Conservation (phyloP, 176 grass and related monocot species). For the Hordeum marinum region DNA sequence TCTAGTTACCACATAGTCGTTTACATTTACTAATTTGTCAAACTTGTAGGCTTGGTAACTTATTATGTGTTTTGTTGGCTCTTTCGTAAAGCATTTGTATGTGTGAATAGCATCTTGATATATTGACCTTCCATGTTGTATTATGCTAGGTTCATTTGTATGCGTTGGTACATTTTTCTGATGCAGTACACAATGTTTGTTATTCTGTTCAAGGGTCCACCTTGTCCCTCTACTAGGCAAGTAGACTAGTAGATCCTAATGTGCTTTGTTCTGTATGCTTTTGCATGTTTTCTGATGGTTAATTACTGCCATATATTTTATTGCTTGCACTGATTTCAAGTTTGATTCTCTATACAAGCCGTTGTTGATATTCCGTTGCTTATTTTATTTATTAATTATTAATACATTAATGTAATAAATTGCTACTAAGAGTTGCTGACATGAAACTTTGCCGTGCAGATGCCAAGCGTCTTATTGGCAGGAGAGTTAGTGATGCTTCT, state of each 20-base stretch:
- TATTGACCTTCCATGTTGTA: neutral
- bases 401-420: neutral
- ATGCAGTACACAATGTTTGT: too few species aligned
- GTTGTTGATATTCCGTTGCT: neutral
- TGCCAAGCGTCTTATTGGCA: constrained; percentile 7
- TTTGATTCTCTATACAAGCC: neutral
- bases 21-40: neutral
- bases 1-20: constrained; percentile 1
- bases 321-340: neutral
- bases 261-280: neutral
- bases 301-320: neutral
- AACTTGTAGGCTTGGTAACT: neutral
- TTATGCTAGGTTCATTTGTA: neutral
- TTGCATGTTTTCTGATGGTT: neutral
- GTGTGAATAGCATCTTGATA: neutral
- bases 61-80: neutral
- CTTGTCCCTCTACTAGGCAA: neutral
- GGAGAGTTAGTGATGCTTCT: neutral
- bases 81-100: neutral
- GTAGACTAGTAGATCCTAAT: neutral
- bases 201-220: too few species aligned
- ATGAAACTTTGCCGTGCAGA: neutral
- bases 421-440: neutral
- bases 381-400: neutral
- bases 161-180: too few species aligned